Evolutionary conservation across 306 rosid genomes (phyloP).

Genomic region (Purshia tridentata): DNA sequence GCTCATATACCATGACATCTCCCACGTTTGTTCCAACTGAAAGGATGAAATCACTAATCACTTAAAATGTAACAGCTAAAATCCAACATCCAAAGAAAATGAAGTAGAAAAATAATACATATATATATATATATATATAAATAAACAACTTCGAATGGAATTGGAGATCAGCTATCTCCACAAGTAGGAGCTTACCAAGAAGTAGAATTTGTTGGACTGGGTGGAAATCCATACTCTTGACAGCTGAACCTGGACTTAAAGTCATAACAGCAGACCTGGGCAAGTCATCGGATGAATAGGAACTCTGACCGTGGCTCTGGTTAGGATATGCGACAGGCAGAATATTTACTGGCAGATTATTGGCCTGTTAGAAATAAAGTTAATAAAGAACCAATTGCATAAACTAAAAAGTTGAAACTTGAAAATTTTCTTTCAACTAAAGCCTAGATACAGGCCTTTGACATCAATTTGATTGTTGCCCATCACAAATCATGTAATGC

Average conservation of each 20-base stretch:
- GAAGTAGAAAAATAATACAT: neutral
- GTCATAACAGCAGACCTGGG: slow-evolving; percentile 79
- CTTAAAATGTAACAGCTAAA: slow-evolving; percentile 7
- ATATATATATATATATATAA: neutral
- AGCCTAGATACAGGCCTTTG: neutral
- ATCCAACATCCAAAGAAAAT: neutral
- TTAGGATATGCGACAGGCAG: slow-evolving; percentile 64
- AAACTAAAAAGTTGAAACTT: slow-evolving; percentile 9
- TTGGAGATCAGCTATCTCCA: slow-evolving; percentile 4
- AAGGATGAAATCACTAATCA: slow-evolving; percentile 23
- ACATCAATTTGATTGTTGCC: neutral
- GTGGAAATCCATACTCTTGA: slow-evolving; percentile 95
- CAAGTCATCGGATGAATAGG: slow-evolving; percentile 86
- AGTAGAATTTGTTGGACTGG: slow-evolving; percentile 87
- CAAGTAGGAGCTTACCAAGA: slow-evolving; percentile 60
- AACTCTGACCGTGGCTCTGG: slow-evolving; percentile 92
- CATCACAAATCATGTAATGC: slow-evolving; percentile 1
- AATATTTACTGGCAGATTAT: slow-evolving; percentile 79
- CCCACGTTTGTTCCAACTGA: slow-evolving; percentile 95
- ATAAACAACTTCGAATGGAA: slow-evolving; percentile 1
- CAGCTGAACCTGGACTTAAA: slow-evolving; percentile 68
- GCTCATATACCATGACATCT: slow-evolving; percentile 84
- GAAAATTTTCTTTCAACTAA: slow-evolving; percentile 17
- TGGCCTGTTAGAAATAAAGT: slow-evolving; percentile 58
- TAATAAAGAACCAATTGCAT: slow-evolving; percentile 24